Base-by-base conservation (phyloP, 768 basidiomycete genomes). In the Xerocomellus intermedius region DNA sequence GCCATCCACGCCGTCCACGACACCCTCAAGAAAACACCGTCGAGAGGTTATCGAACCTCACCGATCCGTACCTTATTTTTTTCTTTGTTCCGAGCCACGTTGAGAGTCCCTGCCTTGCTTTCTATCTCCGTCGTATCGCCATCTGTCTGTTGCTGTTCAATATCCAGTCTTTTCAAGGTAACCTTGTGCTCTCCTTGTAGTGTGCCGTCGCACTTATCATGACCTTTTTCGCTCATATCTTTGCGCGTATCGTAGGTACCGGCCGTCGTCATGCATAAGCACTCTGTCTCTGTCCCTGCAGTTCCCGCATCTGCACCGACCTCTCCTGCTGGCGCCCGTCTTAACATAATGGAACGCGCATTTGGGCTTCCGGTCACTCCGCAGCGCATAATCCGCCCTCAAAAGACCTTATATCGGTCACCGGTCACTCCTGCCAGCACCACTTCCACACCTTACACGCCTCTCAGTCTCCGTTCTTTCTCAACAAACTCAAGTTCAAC, bases 401-500 rank as follows among this genome's bases (percentile, higher is more conserved):
- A 69, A 62, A 77, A 79, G 48, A 65, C 72, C 62, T 73, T 78
- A 8, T 69, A 70, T 72, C 79, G 75, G 69, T 85, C 85, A 58
- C 85, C 86, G 19, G 68, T 78, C 48, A 85, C 85, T 14, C 85
- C 86, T 22, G 77, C 78, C 50, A 85, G 76, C 50, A 71, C 70
- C 17, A 48, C 64, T 41, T 79, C 78, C 21, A 75, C 85, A 19
- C 85, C 86, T 8, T 87, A 86, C 69, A 87, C 86, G 4, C 86
- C 87, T 30, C 76, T 85, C 64, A 87, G 85, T 64, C 76, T 86
- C 41, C 82, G 82, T 59, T 89, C 86, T 7, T 77, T 81, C 57
- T 74, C 80, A 38, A 78, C 79, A 43, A 76, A 82, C 33, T 81
- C 78, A 58, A 75, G 79, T 28, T 73, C 72, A 8, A 75, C 77